Percentiles rank a stretch among this genome's conserved stretches.
Evolutionary conservation across 2,329 filamentous ascomycete species (phyloP).

Genomic region (Thermoascus crustaceus): DNA sequence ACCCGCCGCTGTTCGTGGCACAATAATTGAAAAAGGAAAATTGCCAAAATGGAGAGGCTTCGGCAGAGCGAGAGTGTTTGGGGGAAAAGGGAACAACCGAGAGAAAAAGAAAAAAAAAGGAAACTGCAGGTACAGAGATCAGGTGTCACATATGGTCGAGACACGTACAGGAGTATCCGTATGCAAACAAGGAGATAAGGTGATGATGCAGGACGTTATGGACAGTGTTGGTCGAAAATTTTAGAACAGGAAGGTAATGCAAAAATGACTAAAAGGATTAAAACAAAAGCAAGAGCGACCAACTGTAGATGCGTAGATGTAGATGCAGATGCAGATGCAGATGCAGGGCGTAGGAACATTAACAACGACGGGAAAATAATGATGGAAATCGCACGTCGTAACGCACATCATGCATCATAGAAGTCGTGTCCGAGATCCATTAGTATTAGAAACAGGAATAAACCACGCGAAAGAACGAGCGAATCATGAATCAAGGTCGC

Average conservation of each 20-base stretch:
- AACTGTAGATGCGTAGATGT: constrained; percentile 1
- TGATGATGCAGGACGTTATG: no score
- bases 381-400: constrained; percentile 3
- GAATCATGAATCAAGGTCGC: constrained; percentile 33
- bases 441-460: background rate
- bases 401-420: constrained; percentile 6
- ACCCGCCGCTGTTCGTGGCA: no score
- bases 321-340: constrained; percentile 1
- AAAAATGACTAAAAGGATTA: constrained; percentile 4
- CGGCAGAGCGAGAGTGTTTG: constrained; percentile 2
- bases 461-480: constrained; percentile 2
- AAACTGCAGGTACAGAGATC: constrained; percentile 6
- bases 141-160: constrained; percentile 3
- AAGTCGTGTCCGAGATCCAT: constrained; percentile 7
- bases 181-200: no score
- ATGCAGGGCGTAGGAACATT: background rate
- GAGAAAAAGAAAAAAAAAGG: background rate
- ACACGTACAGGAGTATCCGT: no score
- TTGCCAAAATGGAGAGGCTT: no score
- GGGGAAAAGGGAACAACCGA: constrained; percentile 1
- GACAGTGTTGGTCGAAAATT: no score
- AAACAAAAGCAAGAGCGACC: constrained; percentile 6
- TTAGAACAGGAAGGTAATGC: constrained; percentile 4
- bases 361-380: background rate
- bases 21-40: no score